Conservation (phyloP, 805 yeast genomes). For the Maudiozyma turicensis region DNA sequence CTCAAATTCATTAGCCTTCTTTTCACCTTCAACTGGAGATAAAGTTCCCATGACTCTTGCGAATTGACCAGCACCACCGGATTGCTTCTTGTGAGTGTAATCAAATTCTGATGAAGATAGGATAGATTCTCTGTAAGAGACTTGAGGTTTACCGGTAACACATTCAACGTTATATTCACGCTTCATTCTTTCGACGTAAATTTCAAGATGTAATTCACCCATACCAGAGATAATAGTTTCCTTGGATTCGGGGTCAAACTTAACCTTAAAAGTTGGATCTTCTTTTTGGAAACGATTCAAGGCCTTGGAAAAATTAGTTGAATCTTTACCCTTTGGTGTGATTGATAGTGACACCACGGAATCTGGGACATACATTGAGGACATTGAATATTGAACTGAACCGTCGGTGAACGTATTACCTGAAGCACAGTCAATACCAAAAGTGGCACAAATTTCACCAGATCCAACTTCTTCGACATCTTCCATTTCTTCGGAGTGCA, state of each 20-base stretch:
- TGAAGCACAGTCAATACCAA: constrained; percentile 97
- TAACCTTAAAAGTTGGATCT: constrained; percentile 96
- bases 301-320: constrained; percentile 86
- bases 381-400: constrained; percentile 72
- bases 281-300: constrained; percentile 96
- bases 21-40: constrained; percentile 41
- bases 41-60: constrained; percentile 90
- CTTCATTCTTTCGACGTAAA: constrained; percentile 95
- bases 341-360: constrained; percentile 93
- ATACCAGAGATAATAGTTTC: constrained; percentile 87
- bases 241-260: constrained; percentile 83
- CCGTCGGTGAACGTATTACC: constrained; percentile 97
- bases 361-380: constrained; percentile 97
- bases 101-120: constrained; percentile 67
- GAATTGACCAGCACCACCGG: constrained; percentile 99
- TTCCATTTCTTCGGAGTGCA: constrained; percentile 99
- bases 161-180: constrained; percentile 96
- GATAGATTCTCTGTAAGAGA: constrained; percentile 92
- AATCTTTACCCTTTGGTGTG: constrained; percentile 76
- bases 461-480: constrained; percentile 92
- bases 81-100: constrained; percentile 92
- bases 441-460: constrained; percentile 98
- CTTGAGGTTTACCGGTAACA: constrained; percentile 94
- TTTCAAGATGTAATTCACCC: constrained; percentile 97
- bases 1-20: constrained; percentile 56